phyloP scores from a whole-genome alignment of 495 filamentous ascomycete genomes.

The Darksidea phi region DNA sequence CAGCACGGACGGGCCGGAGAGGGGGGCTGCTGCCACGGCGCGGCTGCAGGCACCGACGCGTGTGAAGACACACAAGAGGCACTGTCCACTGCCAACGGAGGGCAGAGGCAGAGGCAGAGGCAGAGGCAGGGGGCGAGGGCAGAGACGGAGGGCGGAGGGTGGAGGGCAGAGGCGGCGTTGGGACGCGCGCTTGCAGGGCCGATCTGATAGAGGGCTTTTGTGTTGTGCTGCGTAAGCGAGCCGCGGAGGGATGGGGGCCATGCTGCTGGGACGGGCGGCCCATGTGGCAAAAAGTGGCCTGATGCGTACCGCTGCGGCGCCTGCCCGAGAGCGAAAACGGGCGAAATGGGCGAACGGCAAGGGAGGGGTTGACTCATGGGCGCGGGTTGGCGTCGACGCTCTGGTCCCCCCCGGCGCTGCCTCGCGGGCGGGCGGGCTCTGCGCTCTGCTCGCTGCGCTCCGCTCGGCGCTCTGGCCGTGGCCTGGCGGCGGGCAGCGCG shows the following conservation, averaged over 20 bases:
- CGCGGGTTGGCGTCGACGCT: not conserved
- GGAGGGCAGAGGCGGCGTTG: not conserved
- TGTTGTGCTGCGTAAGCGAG: too few relatives aligned
- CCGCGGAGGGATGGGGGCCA: not conserved
- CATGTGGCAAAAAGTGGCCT: slow-evolving; percentile 14
- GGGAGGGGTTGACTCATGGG: not conserved
- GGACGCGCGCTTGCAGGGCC: not conserved
- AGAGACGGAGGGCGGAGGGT: not conserved
- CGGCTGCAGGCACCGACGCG: slow-evolving; percentile 17
- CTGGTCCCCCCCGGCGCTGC: too few relatives aligned
- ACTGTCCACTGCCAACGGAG: too few relatives aligned
- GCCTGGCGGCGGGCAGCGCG: not conserved
- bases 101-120: too few relatives aligned
- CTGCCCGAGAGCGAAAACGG: not conserved
- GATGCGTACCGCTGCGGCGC: not conserved
- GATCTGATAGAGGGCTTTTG: slow-evolving; percentile 10
- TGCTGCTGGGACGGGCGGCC: not conserved
- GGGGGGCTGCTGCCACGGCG: too few relatives aligned
- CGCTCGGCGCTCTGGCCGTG: too few relatives aligned
- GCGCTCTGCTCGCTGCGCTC: too few relatives aligned
- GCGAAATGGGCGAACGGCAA: too few relatives aligned
- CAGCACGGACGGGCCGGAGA: slow-evolving; percentile 24
- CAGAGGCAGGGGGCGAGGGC: too few relatives aligned
- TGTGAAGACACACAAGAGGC: slow-evolving; percentile 1
- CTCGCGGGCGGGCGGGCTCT: too few relatives aligned